Conservation (phyloP, 2,329 filamentous ascomycete genomes). For the Proliferodiscus dingleyae region DNA sequence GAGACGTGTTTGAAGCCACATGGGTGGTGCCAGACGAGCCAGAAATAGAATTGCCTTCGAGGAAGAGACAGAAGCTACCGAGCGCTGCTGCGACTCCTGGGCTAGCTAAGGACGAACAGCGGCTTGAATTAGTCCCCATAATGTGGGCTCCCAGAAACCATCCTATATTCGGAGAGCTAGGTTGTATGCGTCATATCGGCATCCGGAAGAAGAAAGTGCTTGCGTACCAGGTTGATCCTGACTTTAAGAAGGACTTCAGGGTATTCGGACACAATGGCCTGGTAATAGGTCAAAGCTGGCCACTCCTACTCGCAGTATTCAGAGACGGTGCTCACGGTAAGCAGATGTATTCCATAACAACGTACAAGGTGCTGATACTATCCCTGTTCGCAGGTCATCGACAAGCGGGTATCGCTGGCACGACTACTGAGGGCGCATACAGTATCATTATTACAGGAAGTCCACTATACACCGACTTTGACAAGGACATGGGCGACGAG, state of each 20-base stretch:
- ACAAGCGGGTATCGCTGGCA: not conserved
- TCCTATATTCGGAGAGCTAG: constrained; percentile 1
- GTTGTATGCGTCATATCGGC: constrained; percentile 4
- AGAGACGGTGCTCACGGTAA: constrained; percentile 10
- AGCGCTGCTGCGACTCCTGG: too few relatives aligned
- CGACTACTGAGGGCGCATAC: constrained; percentile 1
- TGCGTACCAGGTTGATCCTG: not conserved
- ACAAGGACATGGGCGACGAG: not conserved
- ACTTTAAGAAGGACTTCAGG: not conserved
- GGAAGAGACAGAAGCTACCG: not conserved
- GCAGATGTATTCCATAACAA: not conserved
- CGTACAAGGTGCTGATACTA: not conserved
- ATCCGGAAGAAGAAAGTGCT: not conserved
- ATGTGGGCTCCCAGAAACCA: not conserved
- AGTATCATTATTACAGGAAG: constrained; percentile 1
- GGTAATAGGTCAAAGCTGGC: constrained; percentile 3
- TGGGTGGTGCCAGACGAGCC: constrained; percentile 1
- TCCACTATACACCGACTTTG: not conserved
- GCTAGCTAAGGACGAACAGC: not conserved
- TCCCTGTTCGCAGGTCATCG: not conserved
- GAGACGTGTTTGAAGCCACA: constrained; percentile 1
- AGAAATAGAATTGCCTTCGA: not conserved
- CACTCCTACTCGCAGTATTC: not conserved
- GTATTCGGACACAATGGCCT: constrained; percentile 5
- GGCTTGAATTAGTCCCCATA: not conserved